Evolutionary conservation across 805 yeast species (phyloP), one percentile per base, ranked within the genome.

Genomic region (Grigorovia transvaalensis): DNA sequence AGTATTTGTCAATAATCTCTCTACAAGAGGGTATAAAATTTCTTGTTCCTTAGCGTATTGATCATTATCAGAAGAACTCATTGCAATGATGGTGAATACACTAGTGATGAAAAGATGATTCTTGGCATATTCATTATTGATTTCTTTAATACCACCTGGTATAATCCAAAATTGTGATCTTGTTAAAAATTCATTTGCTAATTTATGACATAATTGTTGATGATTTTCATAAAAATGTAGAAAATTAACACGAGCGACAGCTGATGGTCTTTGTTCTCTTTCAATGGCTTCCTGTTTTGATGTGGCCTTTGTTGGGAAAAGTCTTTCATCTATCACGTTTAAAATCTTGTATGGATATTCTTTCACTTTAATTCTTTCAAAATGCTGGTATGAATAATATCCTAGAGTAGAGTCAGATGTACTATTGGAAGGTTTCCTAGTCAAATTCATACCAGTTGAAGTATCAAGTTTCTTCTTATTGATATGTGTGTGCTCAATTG

Each of bases 151-250:
- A 5, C 82, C 83, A 11, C 82, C 83, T 1, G 84, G 84, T 5
- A 79, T 75, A 46, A 80, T 78, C 81, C 83, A 80, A 59, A 75
- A 77, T 57, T 78, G 82, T 2, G 84, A 78, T 45, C 74, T 74
- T 17, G 71, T 73, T 41, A 79, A 60, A 54, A 79, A 80, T 29
- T 74, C 74, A 51, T 71, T 69, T 0, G 78, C 74, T 33, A 80
- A 59, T 45, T 67, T 64, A 8, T 76, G 63, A 56, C 80, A 77
- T 6, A 79, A 60, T 9, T 57, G 55, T 53, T 71, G 73, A 55
- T 79, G 70, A 12, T 70, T 62, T 35, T 69, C 65, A 56, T 74
- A 79, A 62, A 78, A 79, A 47, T 66, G 61, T 42, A 75, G 52
- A 55, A 80, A 79, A 50, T 75, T 75, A 15, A 71, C 68, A 55